A percentile compares a stretch with the other conserved stretches of the same genome.
Conservation (phyloP, 2,329 filamentous ascomycete genomes). For the Colletotrichum neosansevieriae region DNA sequence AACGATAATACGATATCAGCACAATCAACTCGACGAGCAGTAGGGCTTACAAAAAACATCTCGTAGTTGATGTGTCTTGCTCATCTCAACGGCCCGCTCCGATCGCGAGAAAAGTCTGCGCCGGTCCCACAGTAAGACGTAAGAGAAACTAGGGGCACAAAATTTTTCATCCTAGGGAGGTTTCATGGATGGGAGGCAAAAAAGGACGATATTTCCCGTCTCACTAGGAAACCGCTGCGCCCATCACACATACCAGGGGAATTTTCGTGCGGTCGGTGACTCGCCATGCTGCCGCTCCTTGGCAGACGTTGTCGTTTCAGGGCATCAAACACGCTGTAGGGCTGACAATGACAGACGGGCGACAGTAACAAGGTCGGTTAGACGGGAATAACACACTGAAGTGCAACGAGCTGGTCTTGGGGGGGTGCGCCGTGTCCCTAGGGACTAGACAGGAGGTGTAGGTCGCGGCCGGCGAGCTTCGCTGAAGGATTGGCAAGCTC, state of each 20-base stretch:
- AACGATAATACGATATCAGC: background rate
- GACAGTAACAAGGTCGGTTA: background rate
- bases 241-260: conserved; percentile 14
- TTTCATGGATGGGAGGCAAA: conserved; percentile 19
- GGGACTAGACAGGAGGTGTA: no score
- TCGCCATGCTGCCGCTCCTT: background rate
- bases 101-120: conserved; percentile 32
- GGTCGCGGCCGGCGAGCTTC: no score
- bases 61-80: conserved; percentile 22
- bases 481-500: conserved; percentile 12
- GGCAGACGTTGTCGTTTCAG: conserved; percentile 16
- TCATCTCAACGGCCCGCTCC: conserved; percentile 30
- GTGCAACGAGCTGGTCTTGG: background rate
- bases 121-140: conserved; percentile 35
- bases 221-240: conserved; percentile 19
- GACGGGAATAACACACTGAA: background rate
- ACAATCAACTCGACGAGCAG: background rate
- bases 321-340: conserved; percentile 27
- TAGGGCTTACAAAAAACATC: conserved; percentile 21
- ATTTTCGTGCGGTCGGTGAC: background rate
- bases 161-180: conserved; percentile 11
- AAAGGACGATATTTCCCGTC: background rate
- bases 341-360: conserved; percentile 28
- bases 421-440: background rate
- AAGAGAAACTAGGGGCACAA: conserved; percentile 32